phyloP scores from a whole-genome alignment of 2,329 filamentous ascomycete genomes.

The Alternaria tenuissima region DNA sequence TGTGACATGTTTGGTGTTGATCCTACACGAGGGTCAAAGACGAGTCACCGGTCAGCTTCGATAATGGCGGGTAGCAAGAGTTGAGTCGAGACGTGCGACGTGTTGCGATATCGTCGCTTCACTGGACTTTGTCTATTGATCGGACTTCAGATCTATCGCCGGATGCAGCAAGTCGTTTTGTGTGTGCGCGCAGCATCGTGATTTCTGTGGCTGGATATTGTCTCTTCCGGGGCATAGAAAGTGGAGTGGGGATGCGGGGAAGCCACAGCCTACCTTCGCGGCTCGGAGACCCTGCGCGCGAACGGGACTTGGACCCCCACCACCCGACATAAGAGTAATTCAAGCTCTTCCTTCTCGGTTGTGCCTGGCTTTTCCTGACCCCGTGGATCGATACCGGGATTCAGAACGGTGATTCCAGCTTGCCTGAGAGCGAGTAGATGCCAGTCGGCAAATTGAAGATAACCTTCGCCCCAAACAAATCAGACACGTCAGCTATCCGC shows the following conservation, averaged over 20 bases:
- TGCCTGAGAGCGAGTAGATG: neutral
- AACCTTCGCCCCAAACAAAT: too few species aligned
- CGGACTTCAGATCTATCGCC: neutral
- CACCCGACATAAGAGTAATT: neutral
- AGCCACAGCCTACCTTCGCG: neutral
- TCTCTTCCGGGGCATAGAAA: neutral
- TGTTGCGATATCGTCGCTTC: neutral
- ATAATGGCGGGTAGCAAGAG: neutral
- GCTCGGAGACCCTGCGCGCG: neutral
- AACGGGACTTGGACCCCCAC: neutral
- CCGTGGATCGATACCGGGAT: neutral
- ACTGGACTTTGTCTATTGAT: neutral
- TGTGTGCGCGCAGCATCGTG: neutral
- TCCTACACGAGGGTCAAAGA: neutral
- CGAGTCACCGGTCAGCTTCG: neutral
- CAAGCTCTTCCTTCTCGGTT: neutral
- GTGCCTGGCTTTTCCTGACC: neutral
- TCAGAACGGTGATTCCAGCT: neutral
- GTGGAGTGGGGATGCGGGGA: neutral
- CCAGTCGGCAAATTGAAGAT: neutral
- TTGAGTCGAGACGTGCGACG: neutral
- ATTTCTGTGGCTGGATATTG: neutral
- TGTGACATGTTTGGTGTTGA: slow-evolving; percentile 1
- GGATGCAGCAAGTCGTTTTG: neutral
- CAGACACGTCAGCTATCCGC: too few species aligned